Percentiles rank a stretch among this genome's conserved stretches.
Evolutionary conservation across 345 rosid genomes (phyloP).

Genomic region (Eucalyptus paniculata): DNA sequence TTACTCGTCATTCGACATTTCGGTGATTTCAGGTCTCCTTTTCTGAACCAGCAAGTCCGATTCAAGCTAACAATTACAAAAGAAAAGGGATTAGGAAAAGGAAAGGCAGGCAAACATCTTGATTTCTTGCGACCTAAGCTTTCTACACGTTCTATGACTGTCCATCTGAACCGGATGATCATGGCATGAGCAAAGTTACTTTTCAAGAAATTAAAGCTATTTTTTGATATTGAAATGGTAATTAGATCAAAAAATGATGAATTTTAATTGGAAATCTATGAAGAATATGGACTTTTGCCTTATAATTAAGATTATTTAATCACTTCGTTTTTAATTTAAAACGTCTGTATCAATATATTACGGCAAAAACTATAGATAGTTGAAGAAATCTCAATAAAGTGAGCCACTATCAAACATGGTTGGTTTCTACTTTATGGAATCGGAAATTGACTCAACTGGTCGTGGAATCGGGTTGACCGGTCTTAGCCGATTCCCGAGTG

Average conservation of each 20-base stretch:
- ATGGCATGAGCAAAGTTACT: neutral
- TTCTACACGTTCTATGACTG: neutral
- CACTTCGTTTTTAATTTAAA: neutral
- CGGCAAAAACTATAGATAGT: neutral
- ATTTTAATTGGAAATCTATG: neutral
- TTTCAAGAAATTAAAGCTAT: neutral
- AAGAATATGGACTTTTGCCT: neutral
- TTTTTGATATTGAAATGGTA: neutral
- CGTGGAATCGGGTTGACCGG: neutral
- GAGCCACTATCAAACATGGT: no score
- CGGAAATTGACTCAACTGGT: no score
- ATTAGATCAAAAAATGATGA: neutral
- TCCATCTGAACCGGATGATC: neutral
- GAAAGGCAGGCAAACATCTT: neutral
- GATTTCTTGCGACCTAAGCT: neutral
- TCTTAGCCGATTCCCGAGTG: no score
- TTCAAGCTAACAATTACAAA: neutral
- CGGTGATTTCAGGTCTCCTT: neutral
- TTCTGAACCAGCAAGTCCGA: neutral
- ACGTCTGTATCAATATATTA: neutral
- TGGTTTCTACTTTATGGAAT: no score
- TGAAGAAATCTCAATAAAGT: no score
- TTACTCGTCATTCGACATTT: neutral
- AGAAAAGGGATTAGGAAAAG: neutral
- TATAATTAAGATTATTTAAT: neutral